A percentile compares a stretch with the other conserved stretches of the same genome.
Evolutionary conservation across 768 basidiomycete species (phyloP).

Genomic region (Hysterangium stoloniferum): DNA sequence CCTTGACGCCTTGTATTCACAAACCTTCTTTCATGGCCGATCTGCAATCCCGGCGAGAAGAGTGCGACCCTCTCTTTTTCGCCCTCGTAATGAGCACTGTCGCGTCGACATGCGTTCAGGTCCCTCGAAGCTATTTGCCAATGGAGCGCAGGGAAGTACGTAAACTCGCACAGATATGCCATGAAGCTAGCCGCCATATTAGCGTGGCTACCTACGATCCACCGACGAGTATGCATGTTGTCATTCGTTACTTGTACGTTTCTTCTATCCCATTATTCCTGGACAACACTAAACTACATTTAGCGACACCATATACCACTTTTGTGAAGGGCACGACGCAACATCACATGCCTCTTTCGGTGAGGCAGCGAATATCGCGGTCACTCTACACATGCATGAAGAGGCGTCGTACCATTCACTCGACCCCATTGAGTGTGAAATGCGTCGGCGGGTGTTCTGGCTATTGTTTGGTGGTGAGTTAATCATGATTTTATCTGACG

Average conservation of each 20-base stretch:
- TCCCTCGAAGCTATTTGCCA: slow-evolving; percentile 81
- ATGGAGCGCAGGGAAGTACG: slow-evolving; percentile 82
- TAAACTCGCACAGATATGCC: slow-evolving; percentile 71
- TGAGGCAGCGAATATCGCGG: slow-evolving; percentile 77
- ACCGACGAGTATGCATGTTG: slow-evolving; percentile 75
- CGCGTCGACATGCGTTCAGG: slow-evolving; percentile 80
- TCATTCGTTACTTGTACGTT: slow-evolving; percentile 82
- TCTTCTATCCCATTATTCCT: slow-evolving; percentile 2
- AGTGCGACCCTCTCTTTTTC: slow-evolving; percentile 85
- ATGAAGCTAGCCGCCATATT: slow-evolving; percentile 77
- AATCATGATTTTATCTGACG: background rate
- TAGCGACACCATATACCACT: slow-evolving; percentile 81
- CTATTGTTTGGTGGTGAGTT: slow-evolving; percentile 75
- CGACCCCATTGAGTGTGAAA: slow-evolving; percentile 82
- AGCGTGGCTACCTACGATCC: slow-evolving; percentile 77
- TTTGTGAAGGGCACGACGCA: slow-evolving; percentile 81
- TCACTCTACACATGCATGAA: slow-evolving; percentile 80
- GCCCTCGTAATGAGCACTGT: slow-evolving; percentile 86
- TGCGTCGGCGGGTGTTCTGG: slow-evolving; percentile 84
- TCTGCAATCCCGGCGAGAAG: slow-evolving; percentile 69
- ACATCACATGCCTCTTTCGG: slow-evolving; percentile 85
- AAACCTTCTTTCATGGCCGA: slow-evolving; percentile 91
- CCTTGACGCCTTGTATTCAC: slow-evolving; percentile 85
- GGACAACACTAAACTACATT: slow-evolving; percentile 11
- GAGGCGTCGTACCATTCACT: slow-evolving; percentile 75